These are phyloP conservation scores for Rubroshorea leprosula DNA, from an alignment of 345 rosid species.

Conservation along the genomic window DNA sequence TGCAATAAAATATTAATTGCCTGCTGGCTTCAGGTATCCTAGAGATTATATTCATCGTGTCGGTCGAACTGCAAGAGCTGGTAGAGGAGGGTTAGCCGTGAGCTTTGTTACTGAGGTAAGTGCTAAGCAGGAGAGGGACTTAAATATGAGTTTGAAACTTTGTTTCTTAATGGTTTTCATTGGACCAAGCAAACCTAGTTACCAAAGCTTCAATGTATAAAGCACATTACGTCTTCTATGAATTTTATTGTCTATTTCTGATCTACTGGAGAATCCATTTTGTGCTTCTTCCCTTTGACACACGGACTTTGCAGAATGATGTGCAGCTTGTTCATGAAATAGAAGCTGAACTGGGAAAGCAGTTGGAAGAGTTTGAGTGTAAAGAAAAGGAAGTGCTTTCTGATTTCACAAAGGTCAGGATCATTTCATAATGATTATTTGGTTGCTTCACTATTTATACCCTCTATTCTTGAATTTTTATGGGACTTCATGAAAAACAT, in stretches of 20 bases:
- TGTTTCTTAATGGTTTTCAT: no score
- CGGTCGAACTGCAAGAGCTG: constrained; percentile 98
- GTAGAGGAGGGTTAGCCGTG: constrained; percentile 84
- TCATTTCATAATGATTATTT: no score
- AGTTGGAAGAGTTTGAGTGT: constrained; percentile 56
- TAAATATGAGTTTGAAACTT: neutral
- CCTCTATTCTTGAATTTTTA: neutral
- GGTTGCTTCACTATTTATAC: no score
- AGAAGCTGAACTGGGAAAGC: constrained; percentile 63
- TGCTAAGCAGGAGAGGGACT: neutral
- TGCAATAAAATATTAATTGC: constrained; percentile 6
- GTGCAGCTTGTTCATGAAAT: constrained; percentile 67
- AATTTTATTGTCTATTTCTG: neutral
- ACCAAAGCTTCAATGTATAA: neutral
- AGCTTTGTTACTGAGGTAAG: constrained; percentile 79
- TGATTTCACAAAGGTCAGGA: constrained; percentile 66
- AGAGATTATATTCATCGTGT: constrained; percentile 97
- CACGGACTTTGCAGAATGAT: constrained; percentile 54
- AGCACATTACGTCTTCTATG: neutral
- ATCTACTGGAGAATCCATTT: no score
- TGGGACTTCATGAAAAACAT: neutral
- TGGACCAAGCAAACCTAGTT: no score
- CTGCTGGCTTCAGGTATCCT: constrained; percentile 45
- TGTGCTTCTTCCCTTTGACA: constrained; percentile 21
- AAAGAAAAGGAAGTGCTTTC: constrained; percentile 73